Conservation (phyloP, 78 protist genomes). For the Tieghemostelium lacteum region DNA sequence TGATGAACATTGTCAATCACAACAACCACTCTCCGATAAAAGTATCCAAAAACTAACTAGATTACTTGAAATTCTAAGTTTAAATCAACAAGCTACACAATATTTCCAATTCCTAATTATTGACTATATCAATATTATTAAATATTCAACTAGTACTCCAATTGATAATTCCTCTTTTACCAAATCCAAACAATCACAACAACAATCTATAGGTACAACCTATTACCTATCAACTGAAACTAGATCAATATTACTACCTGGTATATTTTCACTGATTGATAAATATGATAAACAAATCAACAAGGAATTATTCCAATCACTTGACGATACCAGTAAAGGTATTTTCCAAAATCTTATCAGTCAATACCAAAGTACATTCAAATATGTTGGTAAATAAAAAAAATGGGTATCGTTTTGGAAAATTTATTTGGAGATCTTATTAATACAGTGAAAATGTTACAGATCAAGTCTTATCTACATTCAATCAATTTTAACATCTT, state of each 20-base stretch:
- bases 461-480: no score
- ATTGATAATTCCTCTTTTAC: no score
- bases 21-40: conserved; percentile 13
- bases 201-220: conserved; percentile 10
- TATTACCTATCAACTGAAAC: conserved; percentile 19
- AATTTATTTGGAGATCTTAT: no score
- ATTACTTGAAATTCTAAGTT: conserved; percentile 33
- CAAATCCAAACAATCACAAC: not conserved
- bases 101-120: conserved; percentile 30
- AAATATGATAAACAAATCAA: not conserved
- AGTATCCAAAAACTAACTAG: conserved; percentile 20
- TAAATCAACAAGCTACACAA: not conserved
- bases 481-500: no score
- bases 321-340: conserved; percentile 1
- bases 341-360: conserved; percentile 26
- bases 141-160: not conserved
- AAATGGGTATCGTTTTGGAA: not conserved
- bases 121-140: conserved; percentile 39
- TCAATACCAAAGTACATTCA: conserved; percentile 20
- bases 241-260: conserved; percentile 35
- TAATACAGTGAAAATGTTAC: no score
- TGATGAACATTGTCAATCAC: conserved; percentile 25
- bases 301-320: conserved; percentile 13
- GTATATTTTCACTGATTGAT: conserved; percentile 28
- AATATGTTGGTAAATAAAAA: conserved; percentile 36